Evolutionary conservation across 805 yeast species (phyloP), one percentile per base, ranked within the genome.

Genomic region (Debaryomyces maramus): DNA sequence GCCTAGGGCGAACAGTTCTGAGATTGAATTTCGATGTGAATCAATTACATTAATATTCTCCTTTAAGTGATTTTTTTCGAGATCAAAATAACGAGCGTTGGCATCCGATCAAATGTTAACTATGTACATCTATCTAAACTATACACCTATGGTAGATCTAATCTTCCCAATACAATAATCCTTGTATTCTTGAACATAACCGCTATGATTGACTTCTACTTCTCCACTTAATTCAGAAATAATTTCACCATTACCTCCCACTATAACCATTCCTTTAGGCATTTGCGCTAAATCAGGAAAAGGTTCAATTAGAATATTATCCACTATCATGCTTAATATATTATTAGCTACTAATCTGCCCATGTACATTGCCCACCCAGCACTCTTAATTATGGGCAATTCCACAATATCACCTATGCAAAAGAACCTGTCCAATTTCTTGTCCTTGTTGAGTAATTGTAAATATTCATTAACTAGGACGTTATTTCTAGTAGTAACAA

Each of bases 301-400:
- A 3, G 60, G 58, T 46, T 68, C 73, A 17, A 62, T 58, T 32
- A 68, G 46, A 34, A 51, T 45, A 11, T 51, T 51, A 23, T 65
- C 63, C 32, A 58, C 47, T 1, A 67, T 53, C 14, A 56, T 31
- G 30, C 60, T 54, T 5, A 60, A 47, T 24, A 69, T 46, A 40
- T 69, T 69, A 44, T 65, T 63, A 11, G 73, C 72, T 6, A 54
- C 63, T 37, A 53, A 65, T 30, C 71, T 50, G 2, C 73, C 73
- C 62, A 61, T 65, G 46, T 64, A 68, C 51, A 67, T 58, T 3
- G 73, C 73, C 73, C 73, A 69, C 2, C 74, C 74, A 2, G 74
- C 73, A 33, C 68, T 61, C 50, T 69, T 69, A 45, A 69, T 65
- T 37, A 67, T 65, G 21, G 70, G 65, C 20, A 61, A 40, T 32